Base-by-base conservation (phyloP, 202 grass and related monocot species). In the Schoenoplectus triqueter region DNA sequence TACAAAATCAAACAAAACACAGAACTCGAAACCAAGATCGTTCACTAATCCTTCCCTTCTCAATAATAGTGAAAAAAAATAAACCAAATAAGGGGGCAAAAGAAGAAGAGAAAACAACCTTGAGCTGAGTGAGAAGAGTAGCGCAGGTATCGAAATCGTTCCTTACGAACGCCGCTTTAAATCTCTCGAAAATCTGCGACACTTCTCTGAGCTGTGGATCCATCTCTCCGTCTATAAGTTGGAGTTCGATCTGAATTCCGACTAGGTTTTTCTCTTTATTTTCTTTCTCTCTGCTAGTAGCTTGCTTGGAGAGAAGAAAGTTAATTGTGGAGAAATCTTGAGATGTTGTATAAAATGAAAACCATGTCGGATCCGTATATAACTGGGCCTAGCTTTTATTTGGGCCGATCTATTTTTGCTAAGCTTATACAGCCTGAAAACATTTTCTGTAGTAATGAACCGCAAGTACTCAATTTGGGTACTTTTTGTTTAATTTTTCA, bases 121-220 rank as follows among this genome's bases (percentile, higher is more conserved):
- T 62, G 59, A 62, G 59, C 59, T 62, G 92, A 3, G 73, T 15
- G 48, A 97, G 87, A 57, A 87, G 78, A 61, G 57, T 10, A 56
- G 60, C 65, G 81, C 84, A 91, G 64, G 84, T 56, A 31, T 31
- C 69, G 90, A 91, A 79, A 13, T 97, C 92, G 73, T 76, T 87
- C 80, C 86, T 83, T 2, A 80, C 61, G 79, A 46, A 84, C 2
- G 87, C 86, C 14, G 76, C 82, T 14, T 91, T 86, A 85, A 94
- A 82, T 40, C 88, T 85, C 22, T 82, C 87, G 64, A 91, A 66
- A 81, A 87, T 83, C 84, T 41, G 15, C 75, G 2, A 74, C 62
- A 78, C 84, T 69, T 92, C 86, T 65, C 14, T 85, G 57, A 94
- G 78, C 77, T 87, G 91, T 8, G 70, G 84, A 87, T 88, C 92